phyloP scores from a whole-genome alignment of 2,329 filamentous ascomycete genomes.

The Pseudonectria buxi region DNA sequence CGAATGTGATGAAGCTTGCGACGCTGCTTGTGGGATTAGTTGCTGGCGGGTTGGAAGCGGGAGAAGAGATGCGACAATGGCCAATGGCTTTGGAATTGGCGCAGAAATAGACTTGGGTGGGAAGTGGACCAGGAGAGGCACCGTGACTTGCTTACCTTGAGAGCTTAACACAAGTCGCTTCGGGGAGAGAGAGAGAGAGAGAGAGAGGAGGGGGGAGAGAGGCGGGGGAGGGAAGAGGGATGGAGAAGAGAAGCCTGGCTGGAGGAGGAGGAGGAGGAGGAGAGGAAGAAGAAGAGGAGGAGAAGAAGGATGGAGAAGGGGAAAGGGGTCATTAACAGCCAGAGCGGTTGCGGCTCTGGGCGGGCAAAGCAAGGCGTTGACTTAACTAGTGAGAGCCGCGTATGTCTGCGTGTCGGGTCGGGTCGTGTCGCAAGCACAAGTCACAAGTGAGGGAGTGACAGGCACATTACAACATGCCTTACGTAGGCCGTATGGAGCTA shows the following conservation, averaged over 20 bases:
- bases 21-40: not conserved
- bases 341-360: slow-evolving; percentile 5
- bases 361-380: not conserved
- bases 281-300: not conserved
- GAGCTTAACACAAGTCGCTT: no score
- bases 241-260: slow-evolving; percentile 1
- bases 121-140: no score
- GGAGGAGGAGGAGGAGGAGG: not conserved
- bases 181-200: no score
- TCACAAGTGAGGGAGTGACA: no score
- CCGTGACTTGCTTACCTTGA: no score
- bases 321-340: slow-evolving; percentile 1
- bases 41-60: not conserved
- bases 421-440: no score
- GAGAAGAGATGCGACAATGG: not conserved
- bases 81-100: not conserved
- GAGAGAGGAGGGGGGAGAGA: not conserved
- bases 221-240: slow-evolving; percentile 1
- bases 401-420: no score
- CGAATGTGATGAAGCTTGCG: slow-evolving; percentile 1
- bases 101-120: no score
- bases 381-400: no score
- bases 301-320: slow-evolving; percentile 1
- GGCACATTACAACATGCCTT: no score
- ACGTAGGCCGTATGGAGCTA: no score